Evolutionary conservation across 2,329 filamentous ascomycete species (phyloP), one percentile per base, ranked within the genome.

Genomic region (Arachnopeziza araneosa): DNA sequence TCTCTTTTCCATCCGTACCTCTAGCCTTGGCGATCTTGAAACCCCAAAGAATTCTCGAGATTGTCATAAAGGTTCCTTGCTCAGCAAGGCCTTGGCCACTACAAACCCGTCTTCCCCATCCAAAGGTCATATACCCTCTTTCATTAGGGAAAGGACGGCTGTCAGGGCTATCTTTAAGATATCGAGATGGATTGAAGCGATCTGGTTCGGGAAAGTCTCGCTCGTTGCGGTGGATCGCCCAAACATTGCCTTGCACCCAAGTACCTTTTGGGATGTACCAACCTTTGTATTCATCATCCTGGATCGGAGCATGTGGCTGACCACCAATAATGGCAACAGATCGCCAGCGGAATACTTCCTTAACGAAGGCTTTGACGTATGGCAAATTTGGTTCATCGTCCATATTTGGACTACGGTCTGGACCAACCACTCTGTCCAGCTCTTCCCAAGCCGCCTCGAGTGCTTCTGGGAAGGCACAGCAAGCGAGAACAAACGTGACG

Each of bases 111-210:
- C 80, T 74, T 1, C 82, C 82, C 68, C 79, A 84, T 5, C 81
- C 80, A 67, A 83, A 80, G 1, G 59, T 59, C 55, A 78, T 76
- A 8, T 78, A 85, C 49, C 80, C 80, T 64, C 83, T 82, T 69
- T 87, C 80, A 71, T 82, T 85, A 21, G 85, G 84, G 68, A 83
- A 79, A 22, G 69, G 71, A 24, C 76, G 76, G 22, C 54, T 62
- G 2, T 61, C 59, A 68, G 71, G 69, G 71, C 72, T 56, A 72
- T 69, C 23, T 69, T 67, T 23, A 2, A 71, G 59, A 63, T 76
- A 82, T 19, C 79, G 70, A 55, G 77, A 74, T 0, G 79, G 79
- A 44, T 79, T 72, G 67, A 81, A 81, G 5, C 62, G 63, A 48
- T 77, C 74, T 1, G 79, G 76, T 50, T 78, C 64, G 6, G 61